Percentiles rank a stretch among this genome's conserved stretches.
These are phyloP conservation scores for Aspergillus clavatus DNA, from an alignment of 2,329 filamentous ascomycete genomes.

Conservation along the genomic window DNA sequence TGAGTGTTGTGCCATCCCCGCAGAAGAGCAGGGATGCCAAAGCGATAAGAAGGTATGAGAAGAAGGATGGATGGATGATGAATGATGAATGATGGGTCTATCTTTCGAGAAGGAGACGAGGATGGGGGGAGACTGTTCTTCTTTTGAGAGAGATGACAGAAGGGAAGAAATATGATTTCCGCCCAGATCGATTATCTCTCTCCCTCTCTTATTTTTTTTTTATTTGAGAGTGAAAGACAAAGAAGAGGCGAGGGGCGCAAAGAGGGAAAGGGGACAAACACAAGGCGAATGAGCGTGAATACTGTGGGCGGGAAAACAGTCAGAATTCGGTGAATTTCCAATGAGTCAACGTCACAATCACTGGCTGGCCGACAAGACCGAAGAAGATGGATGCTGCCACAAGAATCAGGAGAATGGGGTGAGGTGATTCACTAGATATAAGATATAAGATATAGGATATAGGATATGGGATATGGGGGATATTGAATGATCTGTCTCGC, in stretches of 20 bases:
- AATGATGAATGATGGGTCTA: no score
- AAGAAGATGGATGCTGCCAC: slow-evolving; percentile 3
- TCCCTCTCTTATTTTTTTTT: no score
- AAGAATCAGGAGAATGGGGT: background rate
- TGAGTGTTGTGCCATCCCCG: slow-evolving; percentile 43
- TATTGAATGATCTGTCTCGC: no score
- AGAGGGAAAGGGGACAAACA: slow-evolving; percentile 9
- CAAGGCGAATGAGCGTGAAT: slow-evolving; percentile 9
- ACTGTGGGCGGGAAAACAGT: slow-evolving; percentile 12
- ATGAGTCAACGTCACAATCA: slow-evolving; percentile 7
- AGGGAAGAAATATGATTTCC: background rate
- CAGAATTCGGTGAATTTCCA: background rate
- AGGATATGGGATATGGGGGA: no score
- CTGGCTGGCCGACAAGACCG: slow-evolving; percentile 1
- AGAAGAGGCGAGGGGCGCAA: slow-evolving; percentile 4
- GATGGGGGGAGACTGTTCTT: background rate
- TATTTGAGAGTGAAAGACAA: background rate
- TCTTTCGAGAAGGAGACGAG: no score
- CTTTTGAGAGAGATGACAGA: background rate
- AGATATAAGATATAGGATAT: no score
- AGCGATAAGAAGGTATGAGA: slow-evolving; percentile 5
- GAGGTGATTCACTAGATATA: no score
- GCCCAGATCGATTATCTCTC: background rate
- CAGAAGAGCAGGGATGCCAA: slow-evolving; percentile 18
- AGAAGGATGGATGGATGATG: no score